These are phyloP conservation scores for Globisporangium spiculum DNA, from an alignment of 352 stramenopile species.

Conservation along the genomic window DNA sequence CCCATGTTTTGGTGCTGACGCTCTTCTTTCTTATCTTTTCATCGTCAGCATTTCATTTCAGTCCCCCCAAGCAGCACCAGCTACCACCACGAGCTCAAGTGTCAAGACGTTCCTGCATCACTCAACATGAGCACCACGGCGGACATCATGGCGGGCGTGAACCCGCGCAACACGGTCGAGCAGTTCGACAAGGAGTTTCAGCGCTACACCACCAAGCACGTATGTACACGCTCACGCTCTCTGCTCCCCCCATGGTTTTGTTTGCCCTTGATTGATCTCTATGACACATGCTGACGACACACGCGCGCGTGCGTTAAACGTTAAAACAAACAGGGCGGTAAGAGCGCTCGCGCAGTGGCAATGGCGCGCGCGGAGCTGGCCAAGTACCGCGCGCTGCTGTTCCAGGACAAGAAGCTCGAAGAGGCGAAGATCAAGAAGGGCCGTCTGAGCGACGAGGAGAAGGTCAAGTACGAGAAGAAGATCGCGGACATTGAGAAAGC, in stretches of 20 bases:
- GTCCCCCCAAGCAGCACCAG: neutral
- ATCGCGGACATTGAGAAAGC: slow-evolving; percentile 66
- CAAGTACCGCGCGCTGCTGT: slow-evolving; percentile 76
- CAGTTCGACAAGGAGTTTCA: slow-evolving; percentile 88
- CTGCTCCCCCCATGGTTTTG: neutral
- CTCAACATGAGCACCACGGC: slow-evolving; percentile 12
- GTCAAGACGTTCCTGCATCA: neutral
- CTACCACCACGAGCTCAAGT: neutral
- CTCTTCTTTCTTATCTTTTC: neutral
- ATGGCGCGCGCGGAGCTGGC: slow-evolving; percentile 78
- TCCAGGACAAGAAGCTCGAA: slow-evolving; percentile 85
- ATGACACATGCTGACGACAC: neutral
- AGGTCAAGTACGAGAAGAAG: slow-evolving; percentile 66
- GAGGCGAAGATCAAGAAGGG: slow-evolving; percentile 65
- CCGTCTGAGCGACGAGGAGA: slow-evolving; percentile 49
- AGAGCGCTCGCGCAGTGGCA: slow-evolving; percentile 67
- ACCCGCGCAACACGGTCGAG: slow-evolving; percentile 37
- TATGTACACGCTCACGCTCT: slow-evolving; percentile 13
- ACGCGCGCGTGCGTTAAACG: neutral
- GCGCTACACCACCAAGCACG: slow-evolving; percentile 83
- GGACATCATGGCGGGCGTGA: slow-evolving; percentile 14
- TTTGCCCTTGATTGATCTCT: no score
- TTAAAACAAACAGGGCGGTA: slow-evolving; percentile 35
- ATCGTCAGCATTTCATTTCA: neutral
- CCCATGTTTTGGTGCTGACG: neutral